A percentile compares a stretch with the other conserved stretches of the same genome.
phyloP scores from a whole-genome alignment of 2,329 filamentous ascomycete species.

The Aspergillus candidus region DNA sequence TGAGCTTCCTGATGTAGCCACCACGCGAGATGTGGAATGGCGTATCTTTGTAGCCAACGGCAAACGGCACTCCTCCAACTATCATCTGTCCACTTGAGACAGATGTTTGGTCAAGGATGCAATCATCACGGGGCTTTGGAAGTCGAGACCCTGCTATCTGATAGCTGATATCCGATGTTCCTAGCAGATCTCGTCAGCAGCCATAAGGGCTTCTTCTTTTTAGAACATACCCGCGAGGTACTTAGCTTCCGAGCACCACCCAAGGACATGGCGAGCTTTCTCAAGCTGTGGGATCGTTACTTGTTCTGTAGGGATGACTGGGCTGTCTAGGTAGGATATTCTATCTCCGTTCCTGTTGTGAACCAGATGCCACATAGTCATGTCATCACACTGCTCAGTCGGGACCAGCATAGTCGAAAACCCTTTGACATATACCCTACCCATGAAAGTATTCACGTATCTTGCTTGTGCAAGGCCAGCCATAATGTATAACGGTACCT shows the following conservation, averaged over 20 bases:
- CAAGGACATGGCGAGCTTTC: constrained; percentile 26
- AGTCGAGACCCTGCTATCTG: background rate
- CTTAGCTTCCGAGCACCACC: constrained; percentile 24
- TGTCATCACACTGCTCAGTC: constrained; percentile 9
- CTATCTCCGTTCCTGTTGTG: constrained; percentile 15
- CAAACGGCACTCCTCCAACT: constrained; percentile 15
- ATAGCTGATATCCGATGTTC: background rate
- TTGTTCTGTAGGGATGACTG: constrained; percentile 2
- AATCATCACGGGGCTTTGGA: background rate
- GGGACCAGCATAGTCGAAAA: constrained; percentile 31
- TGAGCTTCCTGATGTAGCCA: constrained; percentile 15
- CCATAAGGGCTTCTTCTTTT: too few relatives aligned
- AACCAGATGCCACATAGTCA: constrained; percentile 28
- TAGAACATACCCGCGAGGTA: constrained; percentile 19
- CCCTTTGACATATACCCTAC: constrained; percentile 28
- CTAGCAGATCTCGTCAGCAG: background rate
- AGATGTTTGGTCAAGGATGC: background rate
- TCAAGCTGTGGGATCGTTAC: constrained; percentile 2
- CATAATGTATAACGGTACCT: constrained; percentile 16
- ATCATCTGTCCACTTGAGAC: constrained; percentile 3
- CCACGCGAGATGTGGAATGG: too few relatives aligned
- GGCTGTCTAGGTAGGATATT: constrained; percentile 20
- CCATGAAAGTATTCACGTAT: constrained; percentile 20
- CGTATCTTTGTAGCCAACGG: constrained; percentile 22
- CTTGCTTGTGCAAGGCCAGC: constrained; percentile 2